These are phyloP conservation scores for Xylariaceae sp. DNA, from an alignment of 2,329 filamentous ascomycete species.

Conservation along the genomic window DNA sequence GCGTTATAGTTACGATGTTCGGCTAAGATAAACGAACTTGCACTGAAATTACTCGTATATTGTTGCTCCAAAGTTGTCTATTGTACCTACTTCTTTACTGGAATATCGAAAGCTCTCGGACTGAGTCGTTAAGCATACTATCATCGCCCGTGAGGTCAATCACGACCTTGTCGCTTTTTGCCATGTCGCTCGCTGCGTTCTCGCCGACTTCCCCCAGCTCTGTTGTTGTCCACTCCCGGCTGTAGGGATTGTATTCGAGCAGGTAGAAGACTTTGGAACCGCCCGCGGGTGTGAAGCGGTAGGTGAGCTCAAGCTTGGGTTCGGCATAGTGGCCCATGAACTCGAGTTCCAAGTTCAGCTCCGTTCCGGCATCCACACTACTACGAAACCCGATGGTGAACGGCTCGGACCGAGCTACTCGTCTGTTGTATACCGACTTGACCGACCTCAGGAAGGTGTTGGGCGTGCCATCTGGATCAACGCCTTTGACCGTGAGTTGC, in stretches of 20 bases:
- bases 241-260: constrained; percentile 22
- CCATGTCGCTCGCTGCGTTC: not conserved
- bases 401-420: constrained; percentile 28
- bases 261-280: constrained; percentile 14
- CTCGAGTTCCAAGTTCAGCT: constrained; percentile 32
- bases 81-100: no score
- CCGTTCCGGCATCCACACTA: constrained; percentile 12
- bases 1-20: no score
- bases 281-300: constrained; percentile 8
- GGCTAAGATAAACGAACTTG: no score
- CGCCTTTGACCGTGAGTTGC: constrained; percentile 24
- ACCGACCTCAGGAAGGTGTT: constrained; percentile 32
- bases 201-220: not conserved
- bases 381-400: constrained; percentile 29
- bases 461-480: constrained; percentile 35
- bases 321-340: constrained; percentile 42
- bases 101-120: no score
- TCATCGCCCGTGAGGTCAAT: constrained; percentile 3
- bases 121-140: not conserved
- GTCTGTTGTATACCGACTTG: constrained; percentile 29
- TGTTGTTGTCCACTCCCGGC: constrained; percentile 18
- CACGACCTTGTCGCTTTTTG: not conserved
- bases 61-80: no score
- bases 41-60: no score
- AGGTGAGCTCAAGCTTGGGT: constrained; percentile 28